Percentiles rank a stretch among this genome's conserved stretches.
phyloP scores from a whole-genome alignment of 148 eudicot species.

The Bassia scoparia region DNA sequence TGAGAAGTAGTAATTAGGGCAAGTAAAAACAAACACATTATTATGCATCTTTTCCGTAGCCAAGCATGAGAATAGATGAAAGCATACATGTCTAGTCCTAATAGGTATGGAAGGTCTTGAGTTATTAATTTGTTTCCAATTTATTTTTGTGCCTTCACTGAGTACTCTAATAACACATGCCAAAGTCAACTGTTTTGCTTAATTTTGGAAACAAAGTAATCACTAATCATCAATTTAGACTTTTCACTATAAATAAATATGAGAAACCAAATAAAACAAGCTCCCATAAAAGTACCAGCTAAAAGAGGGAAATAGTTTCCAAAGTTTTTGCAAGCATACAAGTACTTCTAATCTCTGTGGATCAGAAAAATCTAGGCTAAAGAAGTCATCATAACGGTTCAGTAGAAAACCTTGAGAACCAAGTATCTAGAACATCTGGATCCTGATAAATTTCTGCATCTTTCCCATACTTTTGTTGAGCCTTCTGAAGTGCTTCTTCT shows the following conservation, averaged over 20 bases:
- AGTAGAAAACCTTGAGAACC: conserved; percentile 87
- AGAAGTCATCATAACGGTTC: background rate
- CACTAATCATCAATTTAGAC: too few species aligned
- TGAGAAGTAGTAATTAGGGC: too few species aligned
- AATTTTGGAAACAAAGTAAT: too few species aligned
- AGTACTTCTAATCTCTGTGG: background rate
- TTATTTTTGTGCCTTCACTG: too few species aligned
- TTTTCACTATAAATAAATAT: background rate
- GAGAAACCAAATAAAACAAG: background rate
- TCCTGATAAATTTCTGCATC: conserved; percentile 87
- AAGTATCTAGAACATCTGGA: conserved; percentile 97
- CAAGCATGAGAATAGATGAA: too few species aligned
- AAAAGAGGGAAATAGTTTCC: background rate
- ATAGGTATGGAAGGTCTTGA: too few species aligned
- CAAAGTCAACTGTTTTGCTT: too few species aligned
- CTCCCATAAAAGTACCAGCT: background rate
- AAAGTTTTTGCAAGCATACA: background rate
- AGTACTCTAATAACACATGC: too few species aligned
- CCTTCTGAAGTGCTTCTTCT: conserved; percentile 76
- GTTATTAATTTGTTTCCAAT: too few species aligned
- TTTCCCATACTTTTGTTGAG: conserved; percentile 73
- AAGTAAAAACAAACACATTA: too few species aligned
- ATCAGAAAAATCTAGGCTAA: background rate
- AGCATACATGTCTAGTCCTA: too few species aligned
- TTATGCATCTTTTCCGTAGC: too few species aligned